Percentiles rank a stretch among this genome's conserved stretches.
Evolutionary conservation across 768 basidiomycete genomes (phyloP).

Genomic region (Xerocomellus chrysenteron): DNA sequence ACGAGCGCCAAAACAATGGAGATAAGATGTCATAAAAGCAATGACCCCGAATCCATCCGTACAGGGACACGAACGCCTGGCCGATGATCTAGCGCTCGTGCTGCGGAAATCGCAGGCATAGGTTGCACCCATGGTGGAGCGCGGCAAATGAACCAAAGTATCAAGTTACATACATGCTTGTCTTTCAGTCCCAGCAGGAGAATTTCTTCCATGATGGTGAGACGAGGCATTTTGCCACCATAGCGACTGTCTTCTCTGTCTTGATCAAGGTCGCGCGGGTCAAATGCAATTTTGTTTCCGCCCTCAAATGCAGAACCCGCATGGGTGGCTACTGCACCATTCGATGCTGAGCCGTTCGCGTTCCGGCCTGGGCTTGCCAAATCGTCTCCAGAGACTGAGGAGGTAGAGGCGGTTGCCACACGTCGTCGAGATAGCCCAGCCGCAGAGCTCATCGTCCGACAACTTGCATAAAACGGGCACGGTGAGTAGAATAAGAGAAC

Average conservation of each 20-base stretch:
- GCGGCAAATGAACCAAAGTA: background rate
- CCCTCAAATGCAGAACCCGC: conserved; percentile 85
- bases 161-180: conserved; percentile 67
- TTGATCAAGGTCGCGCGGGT: conserved; percentile 85
- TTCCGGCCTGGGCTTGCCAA: conserved; percentile 30
- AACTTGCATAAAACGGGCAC: conserved; percentile 20
- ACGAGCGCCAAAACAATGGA: background rate
- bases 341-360: conserved; percentile 30
- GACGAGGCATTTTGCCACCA: conserved; percentile 73
- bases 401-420: conserved; percentile 43
- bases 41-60: conserved; percentile 2
- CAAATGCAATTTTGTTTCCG: conserved; percentile 86
- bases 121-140: conserved; percentile 7
- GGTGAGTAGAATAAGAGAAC: background rate
- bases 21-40: conserved; percentile 22
- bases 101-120: conserved; percentile 18
- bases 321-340: conserved; percentile 44
- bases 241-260: conserved; percentile 60
- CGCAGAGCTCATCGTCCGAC: conserved; percentile 46
- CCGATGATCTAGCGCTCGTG: conserved; percentile 5
- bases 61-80: background rate
- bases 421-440: conserved; percentile 60
- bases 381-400: conserved; percentile 40
- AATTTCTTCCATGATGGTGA: conserved; percentile 98
- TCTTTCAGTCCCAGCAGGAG: conserved; percentile 92